These are phyloP conservation scores for Pontederia crassipes DNA, from an alignment of 176 grass and related monocot species.

Conservation along the genomic window DNA sequence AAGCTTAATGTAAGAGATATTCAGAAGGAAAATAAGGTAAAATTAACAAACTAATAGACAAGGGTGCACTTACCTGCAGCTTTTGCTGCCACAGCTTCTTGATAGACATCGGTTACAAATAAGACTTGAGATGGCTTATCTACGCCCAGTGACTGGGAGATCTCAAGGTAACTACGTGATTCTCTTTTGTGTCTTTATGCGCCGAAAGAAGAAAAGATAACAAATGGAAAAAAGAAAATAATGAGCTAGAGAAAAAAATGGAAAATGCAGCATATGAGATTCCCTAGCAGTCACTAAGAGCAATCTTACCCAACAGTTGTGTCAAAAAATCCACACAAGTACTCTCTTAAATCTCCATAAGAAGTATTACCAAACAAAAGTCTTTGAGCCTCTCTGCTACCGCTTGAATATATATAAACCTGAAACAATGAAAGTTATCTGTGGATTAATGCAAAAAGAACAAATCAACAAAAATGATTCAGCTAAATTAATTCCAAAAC, in stretches of 20 bases:
- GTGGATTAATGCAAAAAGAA: no score
- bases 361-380: conserved; percentile 84
- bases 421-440: conserved; percentile 19
- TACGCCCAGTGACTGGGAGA: conserved; percentile 68
- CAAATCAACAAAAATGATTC: no score
- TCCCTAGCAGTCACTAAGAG: neutral
- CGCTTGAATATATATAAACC: conserved; percentile 98
- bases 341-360: conserved; percentile 63
- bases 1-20: neutral
- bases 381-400: conserved; percentile 88
- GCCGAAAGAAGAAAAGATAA: conserved; percentile 6
- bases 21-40: conserved; percentile 2
- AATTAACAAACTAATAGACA: neutral
- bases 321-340: conserved; percentile 85
- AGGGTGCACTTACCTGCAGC: conserved; percentile 49
- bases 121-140: conserved; percentile 70
- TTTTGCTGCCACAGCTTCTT: conserved; percentile 84
- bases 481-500: no score
- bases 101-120: conserved; percentile 81
- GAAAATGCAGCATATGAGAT: no score
- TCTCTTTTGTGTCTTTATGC: conserved; percentile 79
- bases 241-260: neutral
- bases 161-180: conserved; percentile 73
- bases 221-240: conserved; percentile 1
- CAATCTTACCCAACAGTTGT: conserved; percentile 69